These are phyloP conservation scores for Tuber calosporum DNA, from an alignment of 495 filamentous ascomycete species.

Conservation along the genomic window DNA sequence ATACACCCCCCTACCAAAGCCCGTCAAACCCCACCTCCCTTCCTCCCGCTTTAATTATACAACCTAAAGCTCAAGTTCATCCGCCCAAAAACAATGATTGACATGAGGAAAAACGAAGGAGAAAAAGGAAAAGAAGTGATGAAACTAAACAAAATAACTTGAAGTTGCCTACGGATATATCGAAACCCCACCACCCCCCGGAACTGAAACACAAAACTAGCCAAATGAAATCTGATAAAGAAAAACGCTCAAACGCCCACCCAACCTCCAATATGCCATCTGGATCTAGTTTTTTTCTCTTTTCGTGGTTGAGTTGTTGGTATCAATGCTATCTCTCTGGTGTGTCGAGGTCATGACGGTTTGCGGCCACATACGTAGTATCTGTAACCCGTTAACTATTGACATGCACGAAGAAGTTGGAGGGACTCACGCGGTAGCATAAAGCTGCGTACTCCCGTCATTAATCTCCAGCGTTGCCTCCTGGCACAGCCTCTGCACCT, in stretches of 20 bases:
- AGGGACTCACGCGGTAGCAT: constrained; percentile 25
- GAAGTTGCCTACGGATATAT: not conserved
- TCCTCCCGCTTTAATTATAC: not conserved
- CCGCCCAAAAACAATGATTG: not conserved
- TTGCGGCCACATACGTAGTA: constrained; percentile 22
- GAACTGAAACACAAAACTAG: not conserved
- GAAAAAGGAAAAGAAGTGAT: not conserved
- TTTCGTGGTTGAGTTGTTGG: not conserved
- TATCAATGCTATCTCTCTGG: not conserved
- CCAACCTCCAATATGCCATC: not conserved
- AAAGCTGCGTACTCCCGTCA: constrained; percentile 49
- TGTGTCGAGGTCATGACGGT: not conserved
- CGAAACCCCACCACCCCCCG: no score
- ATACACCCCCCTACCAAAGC: not conserved
- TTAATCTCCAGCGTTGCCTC: constrained; percentile 50
- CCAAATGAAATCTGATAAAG: not conserved
- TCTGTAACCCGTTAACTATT: not conserved
- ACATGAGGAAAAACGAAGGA: not conserved
- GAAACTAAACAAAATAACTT: not conserved
- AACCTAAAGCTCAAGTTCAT: not conserved
- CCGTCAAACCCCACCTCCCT: not conserved
- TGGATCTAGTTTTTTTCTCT: not conserved
- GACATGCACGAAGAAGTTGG: not conserved
- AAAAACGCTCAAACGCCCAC: not conserved
- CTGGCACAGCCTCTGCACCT: constrained; percentile 33